Conservation (phyloP, 306 rosid species). For the peach (Prunus persica) region Prunus_persica_NCBIv2 NC_034013.1:11516501-11517000, state of each 20-base stretch:
- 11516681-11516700: slow-evolving; percentile 99
- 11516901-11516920: slow-evolving; percentile 64
- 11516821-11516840: slow-evolving; percentile 95
- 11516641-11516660: slow-evolving; percentile 96
- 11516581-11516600: slow-evolving; percentile 90
- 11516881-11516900: slow-evolving; percentile 42
- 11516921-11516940: slow-evolving; percentile 77
- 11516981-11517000: slow-evolving; percentile 39
- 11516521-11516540: slow-evolving; percentile 95
- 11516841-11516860: slow-evolving; percentile 93
- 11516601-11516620: slow-evolving; percentile 97
- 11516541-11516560: slow-evolving; percentile 86
- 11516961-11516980: slow-evolving; percentile 49
- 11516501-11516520: slow-evolving; percentile 95
- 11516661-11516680: slow-evolving; percentile 94
- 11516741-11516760: slow-evolving; percentile 93
- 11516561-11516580: slow-evolving; percentile 97
- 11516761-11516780: slow-evolving; percentile 97
- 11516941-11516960: slow-evolving; percentile 43
- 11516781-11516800: slow-evolving; percentile 89
- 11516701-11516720: slow-evolving; percentile 84
- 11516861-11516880: slow-evolving; percentile 74
- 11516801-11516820: slow-evolving; percentile 94
- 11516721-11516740: slow-evolving; percentile 99
- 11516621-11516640: slow-evolving; percentile 71